Percentiles rank a stretch among this genome's conserved stretches.
phyloP scores from a whole-genome alignment of 192 early-diverging fungal genomes.

The Lobosporangium transversale region DNA sequence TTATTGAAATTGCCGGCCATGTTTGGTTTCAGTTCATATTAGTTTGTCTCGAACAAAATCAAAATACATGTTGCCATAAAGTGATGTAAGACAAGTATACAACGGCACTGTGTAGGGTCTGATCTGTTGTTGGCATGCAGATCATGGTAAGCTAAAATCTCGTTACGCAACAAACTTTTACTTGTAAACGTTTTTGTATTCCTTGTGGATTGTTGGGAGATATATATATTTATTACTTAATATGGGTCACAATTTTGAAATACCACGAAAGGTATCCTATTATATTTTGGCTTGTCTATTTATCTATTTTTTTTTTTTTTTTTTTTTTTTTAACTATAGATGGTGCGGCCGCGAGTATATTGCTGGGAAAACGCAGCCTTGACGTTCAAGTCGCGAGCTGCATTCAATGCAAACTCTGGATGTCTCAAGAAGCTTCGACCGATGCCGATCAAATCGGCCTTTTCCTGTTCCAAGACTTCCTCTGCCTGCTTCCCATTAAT shows the following conservation, averaged over 20 bases:
- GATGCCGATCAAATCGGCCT: constrained; percentile 80
- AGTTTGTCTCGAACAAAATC: no score
- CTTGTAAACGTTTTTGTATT: no score
- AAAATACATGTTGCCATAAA: no score
- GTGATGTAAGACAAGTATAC: no score
- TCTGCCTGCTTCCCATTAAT: constrained; percentile 73
- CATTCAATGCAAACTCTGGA: constrained; percentile 72
- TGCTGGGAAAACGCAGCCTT: constrained; percentile 72
- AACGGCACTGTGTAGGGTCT: no score
- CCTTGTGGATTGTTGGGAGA: no score
- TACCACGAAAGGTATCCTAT: not conserved
- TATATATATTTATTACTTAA: not conserved
- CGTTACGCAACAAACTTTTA: no score
- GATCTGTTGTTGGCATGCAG: no score
- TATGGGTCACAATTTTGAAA: not conserved
- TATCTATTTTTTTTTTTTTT: not conserved
- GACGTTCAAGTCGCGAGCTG: constrained; percentile 72
- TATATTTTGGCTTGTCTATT: not conserved
- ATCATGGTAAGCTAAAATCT: no score
- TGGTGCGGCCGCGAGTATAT: constrained; percentile 60
- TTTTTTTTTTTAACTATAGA: not conserved
- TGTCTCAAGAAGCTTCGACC: constrained; percentile 79
- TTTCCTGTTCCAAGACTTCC: constrained; percentile 64
- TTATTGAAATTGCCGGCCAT: no score
- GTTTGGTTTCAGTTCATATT: no score